Conservation (phyloP, 176 grass and related monocot genomes). For the Carex scoparia region DNA sequence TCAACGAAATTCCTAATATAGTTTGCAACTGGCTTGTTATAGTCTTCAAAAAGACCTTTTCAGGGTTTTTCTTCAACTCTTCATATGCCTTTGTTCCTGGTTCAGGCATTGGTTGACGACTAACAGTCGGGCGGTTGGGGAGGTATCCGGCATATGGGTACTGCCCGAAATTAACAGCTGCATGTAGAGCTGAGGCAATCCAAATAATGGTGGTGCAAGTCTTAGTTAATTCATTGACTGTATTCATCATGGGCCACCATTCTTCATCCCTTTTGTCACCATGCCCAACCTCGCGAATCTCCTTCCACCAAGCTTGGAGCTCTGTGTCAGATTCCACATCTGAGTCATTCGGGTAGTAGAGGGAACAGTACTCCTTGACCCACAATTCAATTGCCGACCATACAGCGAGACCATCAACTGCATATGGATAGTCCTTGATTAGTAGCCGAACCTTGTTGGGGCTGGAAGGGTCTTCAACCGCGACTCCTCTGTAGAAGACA, state of each 20-base stretch:
- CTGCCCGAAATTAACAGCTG: conserved; percentile 79
- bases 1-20: conserved; percentile 58
- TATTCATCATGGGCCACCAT: conserved; percentile 79
- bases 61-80: conserved; percentile 35
- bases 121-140: conserved; percentile 64
- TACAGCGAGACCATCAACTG: conserved; percentile 53
- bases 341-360: conserved; percentile 48
- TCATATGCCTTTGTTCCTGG: conserved; percentile 15
- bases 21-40: conserved; percentile 68
- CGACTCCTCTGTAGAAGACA: conserved; percentile 36
- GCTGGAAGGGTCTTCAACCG: conserved; percentile 35
- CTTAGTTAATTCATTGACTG: conserved; percentile 44
- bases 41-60: conserved; percentile 50
- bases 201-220: conserved; percentile 73
- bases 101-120: conserved; percentile 55
- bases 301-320: conserved; percentile 83
- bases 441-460: conserved; percentile 45
- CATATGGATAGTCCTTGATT: conserved; percentile 79
- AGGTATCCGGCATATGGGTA: conserved; percentile 68
- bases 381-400: conserved; percentile 66
- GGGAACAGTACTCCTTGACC: conserved; percentile 52
- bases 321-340: conserved; percentile 40
- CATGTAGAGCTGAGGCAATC: conserved; percentile 69
- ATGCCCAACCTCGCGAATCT: conserved; percentile 67
- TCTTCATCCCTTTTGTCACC: conserved; percentile 52